These are phyloP conservation scores for Zymoseptoria ardabiliae DNA, from an alignment of 2,329 filamentous ascomycete genomes.

Conservation along the genomic window DNA sequence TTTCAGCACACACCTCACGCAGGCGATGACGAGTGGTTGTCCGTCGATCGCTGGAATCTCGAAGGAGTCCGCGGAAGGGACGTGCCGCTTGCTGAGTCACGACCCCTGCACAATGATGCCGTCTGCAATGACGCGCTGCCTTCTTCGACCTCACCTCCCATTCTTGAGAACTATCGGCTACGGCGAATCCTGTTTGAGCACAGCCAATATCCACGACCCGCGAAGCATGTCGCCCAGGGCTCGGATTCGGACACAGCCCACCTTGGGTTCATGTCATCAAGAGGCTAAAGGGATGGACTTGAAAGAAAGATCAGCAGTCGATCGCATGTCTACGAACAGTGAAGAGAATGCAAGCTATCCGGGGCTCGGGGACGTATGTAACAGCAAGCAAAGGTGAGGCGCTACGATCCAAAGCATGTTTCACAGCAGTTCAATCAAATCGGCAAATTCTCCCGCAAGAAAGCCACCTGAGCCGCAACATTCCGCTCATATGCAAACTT, in stretches of 20 bases:
- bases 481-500: constrained; percentile 2
- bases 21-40: background rate
- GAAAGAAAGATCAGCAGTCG: too few relatives aligned
- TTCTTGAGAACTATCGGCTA: too few relatives aligned
- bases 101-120: background rate
- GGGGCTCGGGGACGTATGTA: too few relatives aligned
- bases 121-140: background rate
- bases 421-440: background rate
- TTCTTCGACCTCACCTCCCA: background rate
- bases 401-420: background rate
- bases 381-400: too few relatives aligned
- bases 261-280: too few relatives aligned
- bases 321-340: too few relatives aligned
- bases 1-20: background rate
- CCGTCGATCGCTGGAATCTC: background rate
- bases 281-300: too few relatives aligned
- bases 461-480: background rate
- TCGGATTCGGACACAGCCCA: too few relatives aligned
- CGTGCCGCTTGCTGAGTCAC: background rate
- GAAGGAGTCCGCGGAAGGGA: background rate
- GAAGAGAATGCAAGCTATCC: too few relatives aligned
- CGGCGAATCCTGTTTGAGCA: too few relatives aligned
- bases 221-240: too few relatives aligned
- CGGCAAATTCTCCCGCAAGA: constrained; percentile 1
- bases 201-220: too few relatives aligned